Conservation (phyloP, 169 alveolate species). For the Eimeria acervulina region DNA sequence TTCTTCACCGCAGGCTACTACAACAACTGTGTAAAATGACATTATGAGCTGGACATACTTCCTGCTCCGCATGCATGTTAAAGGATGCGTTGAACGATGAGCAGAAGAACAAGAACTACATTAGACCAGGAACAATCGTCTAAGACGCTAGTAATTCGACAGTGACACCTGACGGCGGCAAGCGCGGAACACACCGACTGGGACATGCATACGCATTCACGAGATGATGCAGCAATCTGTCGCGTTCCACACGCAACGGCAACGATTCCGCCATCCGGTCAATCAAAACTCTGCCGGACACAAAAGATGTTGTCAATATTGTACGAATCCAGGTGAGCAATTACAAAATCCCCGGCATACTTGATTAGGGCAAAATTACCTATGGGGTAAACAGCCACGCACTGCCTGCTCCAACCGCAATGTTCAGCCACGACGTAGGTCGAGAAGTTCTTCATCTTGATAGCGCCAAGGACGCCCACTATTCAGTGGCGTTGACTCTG, state of each 20-base stretch:
- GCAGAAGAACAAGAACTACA: background rate
- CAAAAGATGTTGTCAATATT: background rate
- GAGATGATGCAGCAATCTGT: background rate
- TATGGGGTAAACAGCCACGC: background rate
- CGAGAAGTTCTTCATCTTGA: background rate
- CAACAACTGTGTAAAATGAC: background rate
- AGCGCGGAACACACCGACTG: background rate
- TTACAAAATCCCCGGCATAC: background rate
- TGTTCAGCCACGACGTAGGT: background rate
- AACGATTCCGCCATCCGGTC: no score
- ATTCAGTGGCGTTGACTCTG: background rate
- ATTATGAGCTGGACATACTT: background rate
- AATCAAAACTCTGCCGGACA: no score
- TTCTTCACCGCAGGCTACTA: background rate
- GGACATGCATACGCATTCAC: background rate
- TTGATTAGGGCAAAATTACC: background rate
- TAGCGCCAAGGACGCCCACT: background rate
- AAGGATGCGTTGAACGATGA: background rate
- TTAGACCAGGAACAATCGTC: background rate
- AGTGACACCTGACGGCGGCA: background rate
- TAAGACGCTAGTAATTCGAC: background rate
- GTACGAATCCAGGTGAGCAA: background rate
- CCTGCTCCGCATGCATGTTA: background rate
- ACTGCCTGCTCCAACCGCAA: background rate
- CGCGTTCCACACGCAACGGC: background rate